Percentiles rank a stretch among this genome's conserved stretches.
Conservation (phyloP, 371 early-diverging fungal genomes). For the Apophysomyces elegans region DNA sequence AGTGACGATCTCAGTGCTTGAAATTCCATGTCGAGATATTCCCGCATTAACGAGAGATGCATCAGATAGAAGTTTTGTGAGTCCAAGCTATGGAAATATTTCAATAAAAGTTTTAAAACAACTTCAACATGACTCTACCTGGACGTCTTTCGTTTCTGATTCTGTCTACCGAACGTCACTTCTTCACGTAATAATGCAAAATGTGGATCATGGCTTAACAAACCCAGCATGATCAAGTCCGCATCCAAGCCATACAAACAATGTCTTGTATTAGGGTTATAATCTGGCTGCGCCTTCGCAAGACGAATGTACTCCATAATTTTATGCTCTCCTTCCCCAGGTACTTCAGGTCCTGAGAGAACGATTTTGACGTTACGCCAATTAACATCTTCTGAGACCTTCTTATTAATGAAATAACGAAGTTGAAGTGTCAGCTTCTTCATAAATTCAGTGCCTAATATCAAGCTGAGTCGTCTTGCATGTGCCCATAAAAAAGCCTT, state of each 20-base stretch:
- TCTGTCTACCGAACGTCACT: conserved; percentile 82
- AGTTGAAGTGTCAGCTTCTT: conserved; percentile 82
- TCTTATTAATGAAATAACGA: conserved; percentile 90
- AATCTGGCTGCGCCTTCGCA: conserved; percentile 78
- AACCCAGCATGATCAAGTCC: conserved; percentile 98
- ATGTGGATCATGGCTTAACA: conserved; percentile 95
- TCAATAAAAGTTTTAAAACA: background rate
- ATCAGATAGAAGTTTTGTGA: conserved; percentile 76
- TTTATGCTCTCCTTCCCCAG: conserved; percentile 99
- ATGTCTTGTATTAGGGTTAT: conserved; percentile 88
- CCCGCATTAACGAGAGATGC: conserved; percentile 88
- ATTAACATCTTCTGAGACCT: conserved; percentile 86
- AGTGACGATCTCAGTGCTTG: conserved; percentile 49
- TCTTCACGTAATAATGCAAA: conserved; percentile 97
- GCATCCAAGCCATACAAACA: conserved; percentile 99
- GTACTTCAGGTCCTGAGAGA: conserved; percentile 93
- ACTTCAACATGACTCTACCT: conserved; percentile 24
- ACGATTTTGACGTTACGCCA: conserved; percentile 93
- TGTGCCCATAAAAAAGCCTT: background rate
- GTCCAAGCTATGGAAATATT: conserved; percentile 40
- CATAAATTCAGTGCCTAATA: conserved; percentile 97
- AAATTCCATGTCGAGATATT: conserved; percentile 92
- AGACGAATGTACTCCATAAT: conserved; percentile 98
- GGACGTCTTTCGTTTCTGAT: conserved; percentile 55
- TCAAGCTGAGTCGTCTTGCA: background rate